Conservation (phyloP, 345 rosid genomes). For the Litchi chinensis region DNA sequence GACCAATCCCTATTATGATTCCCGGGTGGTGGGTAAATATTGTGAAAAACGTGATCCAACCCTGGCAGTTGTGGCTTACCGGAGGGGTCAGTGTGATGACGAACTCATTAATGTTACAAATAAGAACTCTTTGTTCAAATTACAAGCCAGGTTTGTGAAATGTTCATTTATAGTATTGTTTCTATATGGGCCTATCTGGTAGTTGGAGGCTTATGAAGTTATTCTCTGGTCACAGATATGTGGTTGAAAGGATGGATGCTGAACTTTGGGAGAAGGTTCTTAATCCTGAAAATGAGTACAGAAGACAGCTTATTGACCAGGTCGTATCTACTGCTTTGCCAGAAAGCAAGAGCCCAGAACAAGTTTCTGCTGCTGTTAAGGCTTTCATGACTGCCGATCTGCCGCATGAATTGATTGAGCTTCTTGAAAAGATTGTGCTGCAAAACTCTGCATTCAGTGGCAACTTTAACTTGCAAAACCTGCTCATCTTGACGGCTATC, state of each 20-base stretch:
- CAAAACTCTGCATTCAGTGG: constrained; percentile 99
- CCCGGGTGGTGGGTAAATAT: constrained; percentile 96
- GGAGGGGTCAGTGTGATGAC: constrained; percentile 97
- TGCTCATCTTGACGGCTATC: constrained; percentile 92
- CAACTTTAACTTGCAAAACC: constrained; percentile 91
- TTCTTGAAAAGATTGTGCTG: constrained; percentile 94
- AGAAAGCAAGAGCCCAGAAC: constrained; percentile 89
- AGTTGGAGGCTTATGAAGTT: constrained; percentile 25
- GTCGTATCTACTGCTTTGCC: constrained; percentile 97
- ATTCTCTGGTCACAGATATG: constrained; percentile 62
- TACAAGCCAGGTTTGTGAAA: constrained; percentile 89
- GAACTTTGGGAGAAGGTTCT: constrained; percentile 99
- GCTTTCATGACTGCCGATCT: constrained; percentile 86
- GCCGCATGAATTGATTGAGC: constrained; percentile 81
- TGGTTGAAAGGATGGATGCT: constrained; percentile 97
- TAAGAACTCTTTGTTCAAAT: constrained; percentile 90
- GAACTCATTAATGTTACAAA: constrained; percentile 98
- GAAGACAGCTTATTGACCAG: constrained; percentile 96
- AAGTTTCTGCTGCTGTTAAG: constrained; percentile 84
- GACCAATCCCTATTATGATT: constrained; percentile 97
- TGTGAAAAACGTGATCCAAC: constrained; percentile 99
- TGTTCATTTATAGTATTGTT: background rate
- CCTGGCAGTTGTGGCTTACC: constrained; percentile 94
- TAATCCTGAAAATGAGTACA: constrained; percentile 71
- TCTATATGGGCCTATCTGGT: constrained; percentile 17